Evolutionary conservation across 768 basidiomycete species (phyloP), one percentile per base, ranked within the genome.

Genomic region (Suillus brevipes): DNA sequence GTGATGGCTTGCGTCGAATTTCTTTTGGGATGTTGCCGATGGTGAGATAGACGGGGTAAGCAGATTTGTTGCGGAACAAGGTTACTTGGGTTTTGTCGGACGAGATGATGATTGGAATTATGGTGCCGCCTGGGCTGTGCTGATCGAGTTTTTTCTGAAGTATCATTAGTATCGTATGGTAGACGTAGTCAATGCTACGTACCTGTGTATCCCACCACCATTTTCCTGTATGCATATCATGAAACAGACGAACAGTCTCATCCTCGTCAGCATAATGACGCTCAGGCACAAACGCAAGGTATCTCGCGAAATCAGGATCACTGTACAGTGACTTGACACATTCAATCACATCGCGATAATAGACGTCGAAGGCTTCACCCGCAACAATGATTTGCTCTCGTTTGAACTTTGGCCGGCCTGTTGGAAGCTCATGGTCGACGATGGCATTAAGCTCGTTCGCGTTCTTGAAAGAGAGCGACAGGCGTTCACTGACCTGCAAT

Each of bases 181-280:
- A 40, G 38, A 40, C 4, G 16, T 42, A 18, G 40, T 42, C 25
- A 53, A 49, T 28, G 42, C n/a, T 34, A 42, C 77, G 28, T 66
- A 83, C 84, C 75, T 85, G 84, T 1, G 76, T 79, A 9, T 60
- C 55, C 83, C 83, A 85, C 84, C 83, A 85, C 84, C 84, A 86
- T 55, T 78, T 75, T 0, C 80, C 82, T 0, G 82, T 84, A 50
- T 83, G 74, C 77, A 84, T 79, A 53, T 84, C 82, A 65, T 72
- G 69, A 64, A 77, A 83, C 1, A 82, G 18, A 0, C 76, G 62
- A 0, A 63, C 49, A 2, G 55, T 74, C 16, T 71, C 38, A 13
- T 74, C 70, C 0, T 60, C 67, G 64, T 81, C 78, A 0, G 67
- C 38, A 64, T 76, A 83, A 59, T 82, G 81, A 2, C 69, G 66